These are phyloP conservation scores for Clonostachys solani DNA, from an alignment of 2,329 filamentous ascomycete species.

Conservation along the genomic window DNA sequence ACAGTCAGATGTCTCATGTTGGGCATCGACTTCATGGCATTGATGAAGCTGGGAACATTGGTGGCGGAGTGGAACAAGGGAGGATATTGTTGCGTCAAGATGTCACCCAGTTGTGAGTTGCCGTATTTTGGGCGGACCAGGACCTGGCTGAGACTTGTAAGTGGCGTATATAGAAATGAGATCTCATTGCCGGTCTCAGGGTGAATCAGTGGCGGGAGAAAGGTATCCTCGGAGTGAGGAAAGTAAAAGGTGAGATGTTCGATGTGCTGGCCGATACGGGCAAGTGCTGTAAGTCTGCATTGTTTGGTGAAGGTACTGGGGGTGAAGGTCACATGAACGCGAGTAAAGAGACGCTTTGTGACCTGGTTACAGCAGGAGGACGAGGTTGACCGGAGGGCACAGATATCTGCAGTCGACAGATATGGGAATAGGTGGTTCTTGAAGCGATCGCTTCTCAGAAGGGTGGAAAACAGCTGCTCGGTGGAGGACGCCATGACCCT, in stretches of 20 bases:
- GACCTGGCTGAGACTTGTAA: constrained; percentile 59
- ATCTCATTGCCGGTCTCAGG: constrained; percentile 73
- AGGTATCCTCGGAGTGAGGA: constrained; percentile 72
- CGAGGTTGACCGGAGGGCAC: constrained; percentile 60
- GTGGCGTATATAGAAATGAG: constrained; percentile 77
- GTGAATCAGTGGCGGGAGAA: constrained; percentile 80
- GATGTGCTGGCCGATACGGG: constrained; percentile 73
- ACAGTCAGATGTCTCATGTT: constrained; percentile 73
- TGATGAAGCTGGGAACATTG: constrained; percentile 80
- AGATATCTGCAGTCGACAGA: constrained; percentile 46
- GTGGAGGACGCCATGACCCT: constrained; percentile 43
- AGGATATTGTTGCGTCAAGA: constrained; percentile 82
- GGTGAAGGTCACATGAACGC: constrained; percentile 66
- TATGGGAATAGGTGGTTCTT: constrained; percentile 43
- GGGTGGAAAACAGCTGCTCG: constrained; percentile 46
- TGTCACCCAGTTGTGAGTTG: constrained; percentile 71
- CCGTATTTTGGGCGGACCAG: constrained; percentile 72
- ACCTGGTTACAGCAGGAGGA: constrained; percentile 67
- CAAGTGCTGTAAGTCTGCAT: constrained; percentile 68
- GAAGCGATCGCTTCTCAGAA: constrained; percentile 48
- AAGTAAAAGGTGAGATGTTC: constrained; percentile 75
- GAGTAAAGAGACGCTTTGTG: constrained; percentile 65
- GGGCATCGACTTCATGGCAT: constrained; percentile 63
- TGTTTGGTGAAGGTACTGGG: constrained; percentile 73
- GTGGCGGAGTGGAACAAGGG: constrained; percentile 86